Evolutionary conservation across 2,329 filamentous ascomycete species (phyloP), one percentile per base, ranked within the genome.

Genomic region (Colletotrichum viniferum): DNA sequence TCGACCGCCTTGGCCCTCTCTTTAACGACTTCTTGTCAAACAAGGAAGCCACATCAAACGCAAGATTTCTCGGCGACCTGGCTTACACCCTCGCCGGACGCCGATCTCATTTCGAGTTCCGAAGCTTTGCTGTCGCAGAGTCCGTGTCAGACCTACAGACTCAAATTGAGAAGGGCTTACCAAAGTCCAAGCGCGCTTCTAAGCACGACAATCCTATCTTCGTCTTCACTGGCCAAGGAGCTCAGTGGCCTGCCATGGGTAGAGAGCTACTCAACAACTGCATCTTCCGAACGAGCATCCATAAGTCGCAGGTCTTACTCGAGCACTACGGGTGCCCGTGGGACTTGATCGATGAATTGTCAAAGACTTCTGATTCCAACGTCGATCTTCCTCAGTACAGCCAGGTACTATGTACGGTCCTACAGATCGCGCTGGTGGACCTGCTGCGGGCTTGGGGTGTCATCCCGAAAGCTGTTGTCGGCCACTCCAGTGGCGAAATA

Each of bases 341-440:
- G 71, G 66, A 73, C 36, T 21, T 65, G n/a, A 32, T 70, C 3
- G 48, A 64, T 9, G 66, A 73, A 28, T 18, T 73, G 3, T 73
- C 30, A 3, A 58, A 43, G 48, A 64, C 58, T 4, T 5, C 10
- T 1, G 43, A 58, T 18, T 73, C 71, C 2, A 64, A 60, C 7
- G 26, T 73, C 2, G 66, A 64, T 8, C 26, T 73, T 5, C 66
- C 71, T 4, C 26, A 73, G 58, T 70, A 64, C 67, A 85, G 83
- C 30, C 86, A 88, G 74, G 85, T 87, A 55, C 71, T 81, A 3
- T 87, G 83, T 68, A 87, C 86, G 0, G 86, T 87, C 0, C 76
- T 90, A 2, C 89, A 91, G 77, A 79, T 90, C 5, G 85, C 84
- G 2, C 77, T 90, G 3, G 83, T 85, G 0, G 82, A 86, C 9